phyloP scores from a whole-genome alignment of 108 stramenopile species.

The Stephanodiscus minutulus region DNA sequence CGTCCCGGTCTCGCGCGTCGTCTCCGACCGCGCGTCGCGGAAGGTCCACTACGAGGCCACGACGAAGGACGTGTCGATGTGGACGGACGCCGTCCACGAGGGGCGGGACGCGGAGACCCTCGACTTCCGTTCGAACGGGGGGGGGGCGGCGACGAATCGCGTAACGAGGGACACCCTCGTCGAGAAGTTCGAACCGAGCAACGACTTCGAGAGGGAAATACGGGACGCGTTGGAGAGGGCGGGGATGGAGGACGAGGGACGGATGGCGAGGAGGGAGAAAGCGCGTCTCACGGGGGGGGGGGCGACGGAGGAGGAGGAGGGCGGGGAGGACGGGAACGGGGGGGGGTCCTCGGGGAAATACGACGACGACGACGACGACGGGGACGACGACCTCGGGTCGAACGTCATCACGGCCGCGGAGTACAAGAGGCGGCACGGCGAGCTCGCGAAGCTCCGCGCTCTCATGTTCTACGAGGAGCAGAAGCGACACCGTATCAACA shows the following conservation, averaged over 20 bases:
- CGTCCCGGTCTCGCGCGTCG: conserved; percentile 73
- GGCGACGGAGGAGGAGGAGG: conserved; percentile 34
- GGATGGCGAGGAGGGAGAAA: conserved; percentile 64
- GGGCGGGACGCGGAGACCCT: conserved; percentile 93
- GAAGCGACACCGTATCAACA: conserved; percentile 98
- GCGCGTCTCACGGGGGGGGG: conserved; percentile 47
- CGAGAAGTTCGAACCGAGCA: conserved; percentile 84
- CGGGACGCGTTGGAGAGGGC: conserved; percentile 80
- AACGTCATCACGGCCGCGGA: conserved; percentile 87
- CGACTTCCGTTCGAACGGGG: conserved; percentile 87
- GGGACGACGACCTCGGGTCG: conserved; percentile 81
- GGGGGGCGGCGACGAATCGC: conserved; percentile 22
- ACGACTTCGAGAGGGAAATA: conserved; percentile 94
- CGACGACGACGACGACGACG: conserved; percentile 21
- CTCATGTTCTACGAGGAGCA: conserved; percentile 99
- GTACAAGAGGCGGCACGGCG: conserved; percentile 90
- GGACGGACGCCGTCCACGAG: conserved; percentile 83
- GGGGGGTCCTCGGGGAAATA: conserved; percentile 13
- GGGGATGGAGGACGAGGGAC: conserved; percentile 84
- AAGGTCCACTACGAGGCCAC: conserved; percentile 84
- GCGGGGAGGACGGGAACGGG: conserved; percentile 59
- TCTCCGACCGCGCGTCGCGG: conserved; percentile 84
- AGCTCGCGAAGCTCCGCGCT: conserved; percentile 94
- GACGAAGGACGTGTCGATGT: conserved; percentile 73
- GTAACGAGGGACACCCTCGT: conserved; percentile 70